Evolutionary conservation across 148 eudicot species (phyloP).

Genomic region (Persicaria maculosa): DNA sequence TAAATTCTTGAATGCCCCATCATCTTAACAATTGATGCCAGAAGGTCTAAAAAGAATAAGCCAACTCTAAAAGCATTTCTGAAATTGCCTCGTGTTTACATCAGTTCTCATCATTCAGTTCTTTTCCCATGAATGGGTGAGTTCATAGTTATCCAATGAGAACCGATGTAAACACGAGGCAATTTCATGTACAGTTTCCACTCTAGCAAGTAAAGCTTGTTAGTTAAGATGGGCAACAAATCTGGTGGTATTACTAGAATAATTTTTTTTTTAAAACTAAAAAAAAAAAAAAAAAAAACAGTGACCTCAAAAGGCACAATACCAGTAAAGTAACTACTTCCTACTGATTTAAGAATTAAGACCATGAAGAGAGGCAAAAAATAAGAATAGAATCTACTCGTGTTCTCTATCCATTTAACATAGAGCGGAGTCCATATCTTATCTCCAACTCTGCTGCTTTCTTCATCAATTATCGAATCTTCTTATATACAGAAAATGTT

Average conservation of each 20-base stretch:
- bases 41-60: background rate
- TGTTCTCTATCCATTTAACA: background rate
- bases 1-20: background rate
- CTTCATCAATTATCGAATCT: background rate
- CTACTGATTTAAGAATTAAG: slow-evolving; percentile 5
- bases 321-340: background rate
- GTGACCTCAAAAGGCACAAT: background rate
- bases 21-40: background rate
- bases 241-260: background rate
- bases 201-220: background rate
- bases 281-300: background rate
- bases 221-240: background rate
- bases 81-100: too few species aligned
- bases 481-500: background rate
- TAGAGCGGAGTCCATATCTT: slow-evolving; percentile 4
- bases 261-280: too few species aligned
- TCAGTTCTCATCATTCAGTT: background rate
- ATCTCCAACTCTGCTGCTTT: background rate
- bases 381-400: background rate
- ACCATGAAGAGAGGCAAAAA: background rate
- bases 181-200: background rate
- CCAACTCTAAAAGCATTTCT: slow-evolving; percentile 5
- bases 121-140: background rate
- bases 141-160: background rate
- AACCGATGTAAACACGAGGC: background rate